Evolutionary conservation across 176 grass and related monocot species (phyloP).

Genomic region (sorghum (Sorghum bicolor)): DNA sequence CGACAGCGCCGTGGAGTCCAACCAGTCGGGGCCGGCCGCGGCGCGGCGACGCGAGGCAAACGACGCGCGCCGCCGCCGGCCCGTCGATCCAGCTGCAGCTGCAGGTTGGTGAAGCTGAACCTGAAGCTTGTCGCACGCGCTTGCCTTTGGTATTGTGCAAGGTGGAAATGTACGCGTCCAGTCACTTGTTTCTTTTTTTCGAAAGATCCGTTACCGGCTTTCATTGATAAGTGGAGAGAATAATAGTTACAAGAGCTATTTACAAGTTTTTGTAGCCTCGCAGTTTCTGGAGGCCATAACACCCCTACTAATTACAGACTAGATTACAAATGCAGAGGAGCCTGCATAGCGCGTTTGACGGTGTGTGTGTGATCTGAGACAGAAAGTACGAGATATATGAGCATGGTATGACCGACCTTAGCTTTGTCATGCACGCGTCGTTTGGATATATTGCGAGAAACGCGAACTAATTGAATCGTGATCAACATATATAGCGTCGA

Average conservation of each 20-base stretch:
- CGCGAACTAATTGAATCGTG: background rate
- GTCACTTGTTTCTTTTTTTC: background rate
- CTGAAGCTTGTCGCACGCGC: background rate
- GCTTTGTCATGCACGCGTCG: background rate
- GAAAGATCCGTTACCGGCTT: too few species aligned
- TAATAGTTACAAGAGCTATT: too few species aligned
- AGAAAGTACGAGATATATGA: background rate
- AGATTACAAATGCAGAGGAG: too few species aligned
- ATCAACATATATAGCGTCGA: background rate
- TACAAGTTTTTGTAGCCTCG: too few species aligned
- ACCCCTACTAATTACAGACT: too few species aligned
- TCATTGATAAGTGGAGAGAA: too few species aligned
- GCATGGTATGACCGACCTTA: background rate
- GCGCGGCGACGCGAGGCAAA: background rate
- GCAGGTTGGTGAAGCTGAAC: constrained; percentile 15
- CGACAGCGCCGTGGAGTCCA: constrained; percentile 90
- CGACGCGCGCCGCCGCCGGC: background rate
- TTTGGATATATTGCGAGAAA: background rate
- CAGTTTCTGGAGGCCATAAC: too few species aligned
- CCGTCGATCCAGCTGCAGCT: background rate
- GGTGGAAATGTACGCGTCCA: background rate
- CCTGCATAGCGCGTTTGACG: background rate
- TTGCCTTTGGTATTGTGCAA: background rate
- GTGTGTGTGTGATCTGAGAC: background rate
- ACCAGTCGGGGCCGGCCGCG: background rate